These are phyloP conservation scores for Macrocystidia cucumis DNA, from an alignment of 1,284 basidiomycete genomes.

Conservation along the genomic window DNA sequence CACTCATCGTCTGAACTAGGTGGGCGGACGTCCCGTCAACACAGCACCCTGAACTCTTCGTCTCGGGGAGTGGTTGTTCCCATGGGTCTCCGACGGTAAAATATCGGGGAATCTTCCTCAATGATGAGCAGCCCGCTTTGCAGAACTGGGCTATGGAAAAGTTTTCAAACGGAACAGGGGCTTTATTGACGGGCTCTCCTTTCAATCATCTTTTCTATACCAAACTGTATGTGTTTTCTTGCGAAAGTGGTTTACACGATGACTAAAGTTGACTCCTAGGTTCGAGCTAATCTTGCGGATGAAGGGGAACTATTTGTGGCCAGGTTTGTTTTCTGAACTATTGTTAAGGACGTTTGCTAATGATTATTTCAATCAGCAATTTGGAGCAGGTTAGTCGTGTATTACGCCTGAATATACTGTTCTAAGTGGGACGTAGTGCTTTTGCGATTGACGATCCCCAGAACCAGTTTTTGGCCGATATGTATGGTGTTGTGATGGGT, in stretches of 20 bases:
- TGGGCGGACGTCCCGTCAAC: slow-evolving; percentile 65
- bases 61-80: slow-evolving; percentile 42
- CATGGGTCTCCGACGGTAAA: slow-evolving; percentile 66
- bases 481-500: slow-evolving; percentile 66
- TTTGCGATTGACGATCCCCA: slow-evolving; percentile 60
- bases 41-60: slow-evolving; percentile 39
- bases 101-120: slow-evolving; percentile 63
- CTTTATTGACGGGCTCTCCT: slow-evolving; percentile 38
- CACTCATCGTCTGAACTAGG: slow-evolving; percentile 23
- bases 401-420: neutral
- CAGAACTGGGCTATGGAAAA: slow-evolving; percentile 58
- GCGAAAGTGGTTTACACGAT: neutral
- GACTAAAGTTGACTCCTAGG: slow-evolving; percentile 17
- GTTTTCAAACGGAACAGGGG: slow-evolving; percentile 59
- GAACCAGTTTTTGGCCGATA: slow-evolving; percentile 59
- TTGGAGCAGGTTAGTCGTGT: slow-evolving; percentile 28
- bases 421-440: slow-evolving; percentile 30
- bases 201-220: slow-evolving; percentile 64
- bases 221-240: slow-evolving; percentile 33
- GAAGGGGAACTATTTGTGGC: slow-evolving; percentile 69
- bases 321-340: slow-evolving; percentile 24
- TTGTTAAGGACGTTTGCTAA: slow-evolving; percentile 1
- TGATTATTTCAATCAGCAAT: slow-evolving; percentile 23
- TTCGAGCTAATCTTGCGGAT: slow-evolving; percentile 63
- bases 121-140: slow-evolving; percentile 58